Conservation (phyloP, 192 early-diverging fungal genomes). For the Umbelopsis isabellina region DNA sequence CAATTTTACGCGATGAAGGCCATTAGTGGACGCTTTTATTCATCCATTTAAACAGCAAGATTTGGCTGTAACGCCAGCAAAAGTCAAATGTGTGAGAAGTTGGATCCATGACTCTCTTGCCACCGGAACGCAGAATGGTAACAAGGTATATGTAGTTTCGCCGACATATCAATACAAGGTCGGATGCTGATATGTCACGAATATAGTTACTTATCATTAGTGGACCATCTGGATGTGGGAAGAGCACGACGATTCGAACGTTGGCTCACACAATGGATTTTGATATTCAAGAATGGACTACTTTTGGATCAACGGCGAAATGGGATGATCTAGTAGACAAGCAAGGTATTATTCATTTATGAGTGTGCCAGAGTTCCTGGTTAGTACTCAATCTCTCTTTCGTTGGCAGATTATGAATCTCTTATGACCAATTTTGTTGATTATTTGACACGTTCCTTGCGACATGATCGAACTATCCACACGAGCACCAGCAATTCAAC, state of each 20-base stretch:
- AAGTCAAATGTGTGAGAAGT: background rate
- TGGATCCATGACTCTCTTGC: slow-evolving; percentile 2
- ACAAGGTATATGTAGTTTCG: background rate
- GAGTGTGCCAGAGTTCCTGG: too few species aligned
- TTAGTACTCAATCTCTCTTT: background rate
- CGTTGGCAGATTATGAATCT: background rate
- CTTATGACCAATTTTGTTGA: slow-evolving; percentile 12
- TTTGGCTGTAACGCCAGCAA: background rate
- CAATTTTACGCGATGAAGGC: background rate
- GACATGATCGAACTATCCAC: background rate
- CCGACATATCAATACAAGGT: background rate
- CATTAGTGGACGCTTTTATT: background rate
- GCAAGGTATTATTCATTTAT: background rate
- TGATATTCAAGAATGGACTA: slow-evolving; percentile 19
- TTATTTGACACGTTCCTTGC: slow-evolving; percentile 6
- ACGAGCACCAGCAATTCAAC: background rate
- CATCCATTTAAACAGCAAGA: background rate
- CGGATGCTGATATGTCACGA: background rate
- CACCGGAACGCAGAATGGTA: background rate
- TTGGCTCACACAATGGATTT: slow-evolving; percentile 3
- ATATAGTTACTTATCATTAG: background rate
- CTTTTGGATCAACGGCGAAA: slow-evolving; percentile 8
- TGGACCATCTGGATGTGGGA: slow-evolving; percentile 15
- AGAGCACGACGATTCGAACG: slow-evolving; percentile 16
- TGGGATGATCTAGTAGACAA: background rate